These are phyloP conservation scores for Salvia miltiorrhiza DNA, from an alignment of 257 asterid genomes.

Conservation along the genomic window DNA sequence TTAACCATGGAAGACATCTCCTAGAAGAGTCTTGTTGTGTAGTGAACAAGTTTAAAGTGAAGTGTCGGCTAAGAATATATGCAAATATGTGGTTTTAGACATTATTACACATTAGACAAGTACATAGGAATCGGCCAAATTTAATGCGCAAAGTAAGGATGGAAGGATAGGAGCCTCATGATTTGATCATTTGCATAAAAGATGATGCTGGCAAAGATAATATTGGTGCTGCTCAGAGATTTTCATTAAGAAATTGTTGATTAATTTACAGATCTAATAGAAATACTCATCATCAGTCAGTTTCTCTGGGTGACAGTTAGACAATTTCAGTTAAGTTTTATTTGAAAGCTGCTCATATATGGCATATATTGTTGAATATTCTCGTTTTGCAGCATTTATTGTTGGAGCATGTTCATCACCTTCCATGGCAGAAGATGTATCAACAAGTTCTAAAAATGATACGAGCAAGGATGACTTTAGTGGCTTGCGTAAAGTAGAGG, in stretches of 20 bases:
- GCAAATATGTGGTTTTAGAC: not conserved
- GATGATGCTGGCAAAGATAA: not conserved
- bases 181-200: not conserved
- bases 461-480: constrained; percentile 31
- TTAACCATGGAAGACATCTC: not conserved
- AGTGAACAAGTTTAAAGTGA: not conserved
- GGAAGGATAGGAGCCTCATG: not conserved
- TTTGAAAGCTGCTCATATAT: not conserved
- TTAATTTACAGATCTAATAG: not conserved
- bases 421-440: constrained; percentile 67
- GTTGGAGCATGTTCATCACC: constrained; percentile 50
- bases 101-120: not conserved
- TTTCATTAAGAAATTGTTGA: not conserved
- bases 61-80: not conserved
- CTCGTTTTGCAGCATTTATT: constrained; percentile 46
- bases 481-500: constrained; percentile 59
- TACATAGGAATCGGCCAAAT: not conserved
- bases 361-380: not conserved
- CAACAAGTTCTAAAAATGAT: constrained; percentile 39
- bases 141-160: not conserved
- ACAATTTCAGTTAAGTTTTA: constrained; percentile 1
- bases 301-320: not conserved
- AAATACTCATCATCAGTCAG: not conserved
- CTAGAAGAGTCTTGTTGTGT: not conserved
- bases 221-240: not conserved